Evolutionary conservation across 31 red algal species (phyloP), one percentile per base, ranked within the genome.

Genomic region (Bonnemaisonia californica): DNA sequence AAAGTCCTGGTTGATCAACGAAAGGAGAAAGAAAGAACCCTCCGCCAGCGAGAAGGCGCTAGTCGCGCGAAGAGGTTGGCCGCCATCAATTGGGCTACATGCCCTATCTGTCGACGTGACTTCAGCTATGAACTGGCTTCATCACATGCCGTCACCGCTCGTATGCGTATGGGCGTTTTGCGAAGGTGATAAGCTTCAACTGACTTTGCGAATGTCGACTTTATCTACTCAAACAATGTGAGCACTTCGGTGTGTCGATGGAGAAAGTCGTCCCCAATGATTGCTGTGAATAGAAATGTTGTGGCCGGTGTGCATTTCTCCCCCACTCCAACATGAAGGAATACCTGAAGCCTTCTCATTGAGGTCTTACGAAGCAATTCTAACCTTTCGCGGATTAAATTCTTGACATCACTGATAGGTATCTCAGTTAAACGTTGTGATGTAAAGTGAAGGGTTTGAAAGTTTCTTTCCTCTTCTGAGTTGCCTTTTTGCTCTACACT

Each of bases 301-400:
- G 54, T 32, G 11, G 24, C 45, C 4, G 54, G 74, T 4, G 54
- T 77, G 24, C 74, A 77, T 36, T 45, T 61, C 33, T 77, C 74
- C 40, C 12, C 23, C 9, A 22, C 54, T 18, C 40, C 27, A 31
- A 58, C 74, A 22, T 62, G 24, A 16, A 77, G 27, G 34, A 62
- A 4, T 19, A 77, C 33, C 27, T 9, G 31, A 5, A 77, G 55
- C 24, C 26, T 7, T n/a, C 18, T 40, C 32, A 11, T 36, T 38
- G 30, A 32, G 21, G 4, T 21, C n/a, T n/a, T 32, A 4, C 32
- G 66, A 5, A 40, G 5, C 16, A 9, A 11, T 39, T 70, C 19
- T 4, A 70, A 23, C 19, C 39, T 4, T 70, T n/a, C 9, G 12
- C 35, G 26, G 39, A 70, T 5, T 40, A 41, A 3, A 8, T 70